These are phyloP conservation scores for Coix lacrymajobi DNA, from an alignment of 176 grass and related monocot species.

Conservation along the genomic window DNA sequence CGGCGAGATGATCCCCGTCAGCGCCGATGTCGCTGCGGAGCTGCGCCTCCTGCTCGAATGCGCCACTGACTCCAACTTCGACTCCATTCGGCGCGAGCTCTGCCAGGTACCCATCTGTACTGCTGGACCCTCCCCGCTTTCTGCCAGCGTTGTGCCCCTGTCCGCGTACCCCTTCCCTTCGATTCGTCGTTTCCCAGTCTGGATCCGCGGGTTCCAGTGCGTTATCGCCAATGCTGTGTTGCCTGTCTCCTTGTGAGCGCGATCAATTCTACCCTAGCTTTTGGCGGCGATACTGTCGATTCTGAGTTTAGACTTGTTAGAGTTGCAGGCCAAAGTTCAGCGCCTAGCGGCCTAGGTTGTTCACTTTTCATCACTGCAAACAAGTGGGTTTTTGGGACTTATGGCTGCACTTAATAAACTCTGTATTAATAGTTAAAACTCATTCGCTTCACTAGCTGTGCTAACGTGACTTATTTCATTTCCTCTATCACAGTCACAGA, in stretches of 20 bases:
- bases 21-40: constrained; percentile 29
- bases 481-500: neutral
- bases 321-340: neutral
- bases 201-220: neutral
- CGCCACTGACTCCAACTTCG: constrained; percentile 43
- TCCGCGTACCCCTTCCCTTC: neutral
- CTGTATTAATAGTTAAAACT: neutral
- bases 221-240: neutral
- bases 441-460: neutral
- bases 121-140: neutral
- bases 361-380: neutral
- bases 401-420: neutral
- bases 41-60: constrained; percentile 54
- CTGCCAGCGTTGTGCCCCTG: neutral
- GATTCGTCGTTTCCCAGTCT: neutral
- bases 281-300: neutral
- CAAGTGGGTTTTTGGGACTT: neutral
- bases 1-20: constrained; percentile 43
- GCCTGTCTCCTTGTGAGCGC: neutral
- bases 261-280: neutral
- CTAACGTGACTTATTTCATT: neutral
- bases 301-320: neutral
- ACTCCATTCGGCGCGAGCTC: constrained; percentile 26
- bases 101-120: constrained; percentile 17
- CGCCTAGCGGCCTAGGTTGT: neutral